phyloP scores from a whole-genome alignment of 345 rosid genomes.

The Moricandia moricandioides region DNA sequence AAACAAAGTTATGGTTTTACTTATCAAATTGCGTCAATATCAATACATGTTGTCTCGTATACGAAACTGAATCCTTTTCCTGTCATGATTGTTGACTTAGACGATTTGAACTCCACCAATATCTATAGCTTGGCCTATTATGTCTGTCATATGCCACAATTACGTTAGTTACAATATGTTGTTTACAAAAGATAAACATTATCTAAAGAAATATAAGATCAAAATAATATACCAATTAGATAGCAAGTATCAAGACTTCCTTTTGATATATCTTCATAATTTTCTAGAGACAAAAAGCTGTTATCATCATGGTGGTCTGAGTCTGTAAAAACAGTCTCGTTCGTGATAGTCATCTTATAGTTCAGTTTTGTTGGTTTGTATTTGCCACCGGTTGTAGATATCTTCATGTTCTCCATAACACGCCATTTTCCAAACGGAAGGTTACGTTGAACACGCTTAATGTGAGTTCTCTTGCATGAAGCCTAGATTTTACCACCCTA shows the following conservation, averaged over 20 bases:
- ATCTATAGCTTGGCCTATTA: background rate
- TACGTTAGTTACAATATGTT: no score
- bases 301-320: background rate
- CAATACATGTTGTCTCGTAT: background rate
- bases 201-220: background rate
- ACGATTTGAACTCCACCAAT: background rate
- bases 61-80: background rate
- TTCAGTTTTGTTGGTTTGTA: background rate
- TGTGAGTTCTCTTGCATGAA: no score
- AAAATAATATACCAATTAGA: background rate
- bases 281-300: background rate
- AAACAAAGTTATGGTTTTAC: no score
- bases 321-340: background rate
- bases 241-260: background rate
- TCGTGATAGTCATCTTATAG: background rate
- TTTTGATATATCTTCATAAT: background rate
- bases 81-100: background rate
- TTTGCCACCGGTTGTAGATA: background rate
- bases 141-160: background rate
- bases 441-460: no score
- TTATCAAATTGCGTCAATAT: no score
- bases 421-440: background rate
- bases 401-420: background rate
- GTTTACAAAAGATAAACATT: background rate
- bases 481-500: no score